phyloP scores from a whole-genome alignment of 164 flowering plant species.

The Euptelea pleiosperma region DNA sequence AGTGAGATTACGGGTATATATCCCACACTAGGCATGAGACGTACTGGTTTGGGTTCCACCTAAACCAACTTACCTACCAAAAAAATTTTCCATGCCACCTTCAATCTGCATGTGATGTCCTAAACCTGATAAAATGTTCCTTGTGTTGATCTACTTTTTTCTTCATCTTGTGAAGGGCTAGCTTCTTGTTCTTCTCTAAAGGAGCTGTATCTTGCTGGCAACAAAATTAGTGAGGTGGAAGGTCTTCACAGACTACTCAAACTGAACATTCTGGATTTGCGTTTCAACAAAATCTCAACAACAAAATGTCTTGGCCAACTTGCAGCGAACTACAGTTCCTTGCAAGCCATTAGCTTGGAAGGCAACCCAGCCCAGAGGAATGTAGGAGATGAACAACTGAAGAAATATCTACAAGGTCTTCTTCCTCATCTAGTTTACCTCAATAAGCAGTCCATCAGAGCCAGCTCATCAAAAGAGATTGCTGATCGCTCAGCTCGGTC shows the following conservation, averaged over 20 bases:
- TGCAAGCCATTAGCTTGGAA: conserved; percentile 87
- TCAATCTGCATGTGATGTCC: too few species aligned
- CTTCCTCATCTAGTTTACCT: conserved; percentile 73
- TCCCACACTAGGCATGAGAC: too few species aligned
- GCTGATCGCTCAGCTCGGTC: conserved; percentile 63
- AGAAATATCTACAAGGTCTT: conserved; percentile 69
- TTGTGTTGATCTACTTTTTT: neutral
- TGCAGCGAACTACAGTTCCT: conserved; percentile 85
- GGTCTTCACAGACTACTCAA: conserved; percentile 95
- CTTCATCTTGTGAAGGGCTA: conserved; percentile 46
- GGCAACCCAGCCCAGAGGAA: conserved; percentile 97
- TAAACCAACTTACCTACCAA: too few species aligned
- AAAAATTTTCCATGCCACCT: too few species aligned
- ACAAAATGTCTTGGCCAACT: conserved; percentile 88
- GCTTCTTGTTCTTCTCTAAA: conserved; percentile 86
- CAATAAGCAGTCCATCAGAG: conserved; percentile 66
- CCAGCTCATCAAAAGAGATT: conserved; percentile 57
- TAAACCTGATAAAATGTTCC: neutral
- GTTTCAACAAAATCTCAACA: conserved; percentile 92
- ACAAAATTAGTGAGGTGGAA: conserved; percentile 92
- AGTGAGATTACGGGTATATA: too few species aligned
- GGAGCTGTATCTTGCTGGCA: conserved; percentile 89
- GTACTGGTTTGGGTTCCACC: too few species aligned
- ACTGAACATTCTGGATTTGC: conserved; percentile 68
- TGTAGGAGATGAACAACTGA: conserved; percentile 87